These are phyloP conservation scores for Fusarium robinianum DNA, from an alignment of 2,329 filamentous ascomycete genomes.

Conservation along the genomic window DNA sequence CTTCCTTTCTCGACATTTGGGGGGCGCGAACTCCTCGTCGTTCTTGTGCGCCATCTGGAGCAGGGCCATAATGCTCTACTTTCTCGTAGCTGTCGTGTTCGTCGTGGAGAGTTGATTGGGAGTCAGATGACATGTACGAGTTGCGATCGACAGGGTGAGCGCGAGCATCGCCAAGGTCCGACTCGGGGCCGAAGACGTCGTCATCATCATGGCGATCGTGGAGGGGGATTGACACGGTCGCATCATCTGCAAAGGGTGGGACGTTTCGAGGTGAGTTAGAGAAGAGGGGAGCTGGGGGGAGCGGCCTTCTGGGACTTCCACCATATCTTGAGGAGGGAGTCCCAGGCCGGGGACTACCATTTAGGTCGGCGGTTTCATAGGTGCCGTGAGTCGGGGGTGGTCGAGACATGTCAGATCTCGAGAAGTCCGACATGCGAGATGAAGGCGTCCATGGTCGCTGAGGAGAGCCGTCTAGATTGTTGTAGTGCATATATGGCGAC, in stretches of 20 bases:
- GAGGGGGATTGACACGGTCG: constrained; percentile 74
- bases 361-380: constrained; percentile 87
- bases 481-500: constrained; percentile 64
- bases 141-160: constrained; percentile 55
- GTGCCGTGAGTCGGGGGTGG: constrained; percentile 71
- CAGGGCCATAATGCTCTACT: constrained; percentile 82
- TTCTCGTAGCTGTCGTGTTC: constrained; percentile 55
- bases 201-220: constrained; percentile 63
- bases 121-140: constrained; percentile 58
- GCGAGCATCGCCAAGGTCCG: constrained; percentile 58
- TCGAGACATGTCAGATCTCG: constrained; percentile 51
- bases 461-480: constrained; percentile 54
- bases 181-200: constrained; percentile 73
- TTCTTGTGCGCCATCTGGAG: constrained; percentile 83
- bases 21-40: constrained; percentile 84
- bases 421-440: constrained; percentile 54
- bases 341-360: constrained; percentile 86
- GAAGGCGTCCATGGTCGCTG: constrained; percentile 64
- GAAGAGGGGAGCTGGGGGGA: constrained; percentile 89
- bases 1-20: constrained; percentile 91
- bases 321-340: constrained; percentile 90
- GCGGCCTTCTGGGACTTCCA: constrained; percentile 80
- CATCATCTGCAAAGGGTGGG: constrained; percentile 65
- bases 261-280: constrained; percentile 57
- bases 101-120: constrained; percentile 60